Percentiles rank a stretch among this genome's conserved stretches.
These are phyloP conservation scores for Solidago caesia DNA, from an alignment of 129 eudicot genomes.

Conservation along the genomic window DNA sequence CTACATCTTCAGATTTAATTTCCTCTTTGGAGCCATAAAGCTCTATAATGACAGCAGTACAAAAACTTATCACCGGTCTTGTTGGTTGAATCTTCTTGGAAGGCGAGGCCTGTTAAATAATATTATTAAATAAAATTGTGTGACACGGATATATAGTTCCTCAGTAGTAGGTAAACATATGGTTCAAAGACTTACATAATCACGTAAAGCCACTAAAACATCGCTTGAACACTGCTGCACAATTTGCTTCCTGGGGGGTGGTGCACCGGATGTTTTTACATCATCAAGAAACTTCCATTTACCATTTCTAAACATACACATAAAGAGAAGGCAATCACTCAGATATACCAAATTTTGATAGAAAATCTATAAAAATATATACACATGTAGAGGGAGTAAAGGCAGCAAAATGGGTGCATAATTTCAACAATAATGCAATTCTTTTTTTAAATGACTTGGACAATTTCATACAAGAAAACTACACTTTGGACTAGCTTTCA, in stretches of 20 bases:
- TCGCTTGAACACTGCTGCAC: slow-evolving; percentile 87
- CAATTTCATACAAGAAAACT: not conserved
- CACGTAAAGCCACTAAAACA: slow-evolving; percentile 74
- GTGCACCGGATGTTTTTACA: slow-evolving; percentile 81
- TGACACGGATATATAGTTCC: not conserved
- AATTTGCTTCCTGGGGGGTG: slow-evolving; percentile 79
- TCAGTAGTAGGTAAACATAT: not conserved
- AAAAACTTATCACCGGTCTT: slow-evolving; percentile 65
- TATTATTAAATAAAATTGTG: not conserved
- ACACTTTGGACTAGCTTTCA: not conserved
- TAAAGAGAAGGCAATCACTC: slow-evolving; percentile 17
- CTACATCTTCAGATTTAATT: slow-evolving; percentile 57
- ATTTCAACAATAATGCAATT: not conserved
- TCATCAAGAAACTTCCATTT: slow-evolving; percentile 95
- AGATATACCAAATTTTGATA: slow-evolving; percentile 3
- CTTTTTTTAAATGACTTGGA: not conserved
- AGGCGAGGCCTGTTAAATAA: slow-evolving; percentile 51
- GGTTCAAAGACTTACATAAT: slow-evolving; percentile 48
- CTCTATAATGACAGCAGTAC: slow-evolving; percentile 86
- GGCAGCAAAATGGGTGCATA: not conserved
- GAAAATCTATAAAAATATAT: not conserved
- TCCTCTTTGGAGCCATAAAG: slow-evolving; percentile 54
- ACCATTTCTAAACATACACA: slow-evolving; percentile 45
- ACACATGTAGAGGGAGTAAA: too few species aligned
- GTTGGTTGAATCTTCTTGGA: slow-evolving; percentile 65